Percentiles rank a stretch among this genome's conserved stretches.
phyloP scores from a whole-genome alignment of 176 grass and related monocot genomes.

The Phragmites australis region DNA sequence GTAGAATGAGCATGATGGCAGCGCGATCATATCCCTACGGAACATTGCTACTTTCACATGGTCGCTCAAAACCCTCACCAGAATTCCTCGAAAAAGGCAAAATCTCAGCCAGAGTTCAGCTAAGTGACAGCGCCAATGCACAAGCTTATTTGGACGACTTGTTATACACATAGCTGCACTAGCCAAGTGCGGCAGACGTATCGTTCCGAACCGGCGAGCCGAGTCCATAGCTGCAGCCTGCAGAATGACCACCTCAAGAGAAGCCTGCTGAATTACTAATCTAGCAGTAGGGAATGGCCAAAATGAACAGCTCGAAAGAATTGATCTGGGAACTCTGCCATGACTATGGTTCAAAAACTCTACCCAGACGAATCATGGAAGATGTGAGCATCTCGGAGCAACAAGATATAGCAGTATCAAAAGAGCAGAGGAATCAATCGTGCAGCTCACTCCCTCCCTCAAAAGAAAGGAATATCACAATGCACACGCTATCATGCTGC shows the following conservation, averaged over 20 bases:
- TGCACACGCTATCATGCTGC: constrained; percentile 34
- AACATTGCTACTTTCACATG: background rate
- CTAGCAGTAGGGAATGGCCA: background rate
- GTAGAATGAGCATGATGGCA: too few relatives aligned
- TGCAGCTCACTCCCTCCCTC: background rate
- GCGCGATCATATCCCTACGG: background rate
- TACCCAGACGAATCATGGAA: background rate
- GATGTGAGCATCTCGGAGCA: constrained; percentile 18
- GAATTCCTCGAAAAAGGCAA: background rate
- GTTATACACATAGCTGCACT: background rate
- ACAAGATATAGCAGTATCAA: background rate
- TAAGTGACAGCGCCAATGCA: background rate
- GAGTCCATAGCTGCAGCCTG: background rate
- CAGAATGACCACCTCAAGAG: background rate
- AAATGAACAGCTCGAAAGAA: background rate
- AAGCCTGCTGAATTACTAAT: background rate
- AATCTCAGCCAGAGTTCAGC: too few relatives aligned
- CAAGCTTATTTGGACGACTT: background rate
- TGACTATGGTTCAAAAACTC: too few relatives aligned
- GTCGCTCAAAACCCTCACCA: background rate
- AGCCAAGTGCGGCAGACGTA: background rate
- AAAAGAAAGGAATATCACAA: constrained; percentile 38
- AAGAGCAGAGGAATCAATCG: constrained; percentile 15
- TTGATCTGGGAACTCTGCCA: constrained; percentile 4
- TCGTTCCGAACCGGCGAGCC: background rate